These are phyloP conservation scores for Citrus hindsii DNA, from an alignment of 345 rosid species.

Conservation along the genomic window DNA sequence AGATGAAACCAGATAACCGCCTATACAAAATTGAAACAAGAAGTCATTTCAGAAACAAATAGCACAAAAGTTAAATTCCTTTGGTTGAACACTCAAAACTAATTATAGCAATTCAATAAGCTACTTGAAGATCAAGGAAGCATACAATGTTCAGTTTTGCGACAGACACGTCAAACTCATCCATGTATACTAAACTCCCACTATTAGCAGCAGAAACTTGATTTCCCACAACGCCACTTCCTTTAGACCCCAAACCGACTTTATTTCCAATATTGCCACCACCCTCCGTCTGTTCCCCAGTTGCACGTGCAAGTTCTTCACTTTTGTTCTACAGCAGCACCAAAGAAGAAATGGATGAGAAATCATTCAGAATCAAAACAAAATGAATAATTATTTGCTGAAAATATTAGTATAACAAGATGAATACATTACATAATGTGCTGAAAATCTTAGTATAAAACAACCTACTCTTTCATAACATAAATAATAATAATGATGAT, in stretches of 20 bases:
- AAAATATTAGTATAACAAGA: background rate
- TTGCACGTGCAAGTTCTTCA: slow-evolving; percentile 64
- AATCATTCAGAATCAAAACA: background rate
- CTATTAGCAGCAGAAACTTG: slow-evolving; percentile 38
- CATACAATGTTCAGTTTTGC: slow-evolving; percentile 78
- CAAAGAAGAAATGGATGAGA: slow-evolving; percentile 14
- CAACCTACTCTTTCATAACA: background rate
- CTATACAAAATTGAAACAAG: slow-evolving; percentile 39
- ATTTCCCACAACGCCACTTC: slow-evolving; percentile 28
- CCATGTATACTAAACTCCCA: slow-evolving; percentile 38
- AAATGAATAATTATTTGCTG: background rate
- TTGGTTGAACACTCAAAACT: background rate
- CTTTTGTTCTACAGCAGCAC: slow-evolving; percentile 55
- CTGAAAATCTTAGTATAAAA: background rate
- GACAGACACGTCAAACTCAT: slow-evolving; percentile 76
- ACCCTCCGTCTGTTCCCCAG: slow-evolving; percentile 63
- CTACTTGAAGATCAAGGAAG: slow-evolving; percentile 7
- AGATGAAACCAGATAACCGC: slow-evolving; percentile 91
- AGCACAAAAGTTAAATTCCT: background rate
- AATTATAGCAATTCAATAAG: slow-evolving; percentile 3
- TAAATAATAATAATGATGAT: no score
- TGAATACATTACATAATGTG: background rate
- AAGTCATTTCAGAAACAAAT: slow-evolving; percentile 12
- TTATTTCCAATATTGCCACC: slow-evolving; percentile 42
- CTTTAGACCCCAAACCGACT: slow-evolving; percentile 48